Conservation (phyloP, 2,329 filamentous ascomycete species). For the Hypoxylon rubiginosum region DNA sequence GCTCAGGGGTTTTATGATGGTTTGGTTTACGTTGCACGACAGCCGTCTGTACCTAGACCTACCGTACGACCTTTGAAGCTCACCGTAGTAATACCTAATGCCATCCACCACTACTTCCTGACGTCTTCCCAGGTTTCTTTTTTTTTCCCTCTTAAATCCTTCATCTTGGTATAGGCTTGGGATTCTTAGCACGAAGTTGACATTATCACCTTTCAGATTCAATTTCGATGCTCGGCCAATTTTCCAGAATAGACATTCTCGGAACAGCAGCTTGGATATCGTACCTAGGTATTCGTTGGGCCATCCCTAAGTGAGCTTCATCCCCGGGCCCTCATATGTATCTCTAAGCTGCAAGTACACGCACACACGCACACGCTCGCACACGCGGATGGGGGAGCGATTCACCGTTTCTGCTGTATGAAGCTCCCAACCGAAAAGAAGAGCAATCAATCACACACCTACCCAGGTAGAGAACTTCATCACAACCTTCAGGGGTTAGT, state of each 20-base stretch:
- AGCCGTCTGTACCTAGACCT: slow-evolving; percentile 41
- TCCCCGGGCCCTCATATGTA: slow-evolving; percentile 17
- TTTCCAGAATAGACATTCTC: slow-evolving; percentile 11
- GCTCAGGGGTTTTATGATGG: slow-evolving; percentile 41
- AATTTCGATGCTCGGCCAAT: slow-evolving; percentile 8
- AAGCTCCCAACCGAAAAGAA: slow-evolving; percentile 26
- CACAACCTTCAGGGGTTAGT: slow-evolving; percentile 24
- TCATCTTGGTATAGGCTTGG: slow-evolving; percentile 31
- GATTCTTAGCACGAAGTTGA: slow-evolving; percentile 20
- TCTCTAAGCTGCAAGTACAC: slow-evolving; percentile 24
- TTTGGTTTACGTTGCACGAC: slow-evolving; percentile 41
- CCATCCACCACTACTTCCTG: slow-evolving; percentile 22
- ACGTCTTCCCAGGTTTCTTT: slow-evolving; percentile 23
- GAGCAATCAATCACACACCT: slow-evolving; percentile 36
- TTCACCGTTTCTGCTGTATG: slow-evolving; percentile 19
- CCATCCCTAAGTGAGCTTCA: slow-evolving; percentile 14
- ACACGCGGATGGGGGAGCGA: slow-evolving; percentile 28
- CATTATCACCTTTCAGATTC: slow-evolving; percentile 19
- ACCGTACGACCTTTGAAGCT: slow-evolving; percentile 41
- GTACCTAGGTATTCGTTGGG: slow-evolving; percentile 1
- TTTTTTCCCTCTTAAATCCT: slow-evolving; percentile 37
- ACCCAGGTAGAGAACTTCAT: slow-evolving; percentile 12
- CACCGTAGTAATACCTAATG: slow-evolving; percentile 28
- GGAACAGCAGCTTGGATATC: slow-evolving; percentile 3
- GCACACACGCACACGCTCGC: slow-evolving; percentile 7